These are phyloP conservation scores for Limnanthes douglasii DNA, from an alignment of 345 rosid species.

Conservation along the genomic window DNA sequence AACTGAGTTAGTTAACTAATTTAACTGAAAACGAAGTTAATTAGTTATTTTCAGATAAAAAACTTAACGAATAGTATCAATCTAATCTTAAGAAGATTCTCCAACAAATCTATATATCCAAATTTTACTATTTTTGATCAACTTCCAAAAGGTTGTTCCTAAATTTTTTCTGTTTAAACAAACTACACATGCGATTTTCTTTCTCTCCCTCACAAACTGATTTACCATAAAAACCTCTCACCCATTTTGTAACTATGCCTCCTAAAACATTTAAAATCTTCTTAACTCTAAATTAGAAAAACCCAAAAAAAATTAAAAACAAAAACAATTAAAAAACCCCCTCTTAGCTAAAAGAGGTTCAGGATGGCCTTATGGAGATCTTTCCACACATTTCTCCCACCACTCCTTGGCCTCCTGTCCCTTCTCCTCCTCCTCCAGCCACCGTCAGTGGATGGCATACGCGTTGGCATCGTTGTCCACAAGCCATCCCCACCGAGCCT, in stretches of 20 bases:
- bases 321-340: neutral
- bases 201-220: conserved; percentile 8
- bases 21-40: too few relatives aligned
- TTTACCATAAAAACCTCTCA: neutral
- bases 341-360: too few relatives aligned
- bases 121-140: too few relatives aligned
- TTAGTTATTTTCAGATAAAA: too few relatives aligned
- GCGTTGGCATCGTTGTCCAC: conserved; percentile 17
- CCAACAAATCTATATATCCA: neutral
- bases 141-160: neutral
- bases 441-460: conserved; percentile 15
- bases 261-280: neutral
- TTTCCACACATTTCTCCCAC: conserved; percentile 5
- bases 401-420: conserved; percentile 55
- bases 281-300: neutral
- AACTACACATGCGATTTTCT: neutral
- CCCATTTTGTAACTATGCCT: too few relatives aligned
- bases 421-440: conserved; percentile 24
- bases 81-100: neutral
- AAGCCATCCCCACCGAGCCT: conserved; percentile 18
- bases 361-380: conserved; percentile 57
- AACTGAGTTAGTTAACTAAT: too few relatives aligned
- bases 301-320: neutral
- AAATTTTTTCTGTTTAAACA: too few relatives aligned
- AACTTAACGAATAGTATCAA: too few relatives aligned